These are phyloP conservation scores for Xylaria sp. DNA, from an alignment of 2,329 filamentous ascomycete species.

Conservation along the genomic window DNA sequence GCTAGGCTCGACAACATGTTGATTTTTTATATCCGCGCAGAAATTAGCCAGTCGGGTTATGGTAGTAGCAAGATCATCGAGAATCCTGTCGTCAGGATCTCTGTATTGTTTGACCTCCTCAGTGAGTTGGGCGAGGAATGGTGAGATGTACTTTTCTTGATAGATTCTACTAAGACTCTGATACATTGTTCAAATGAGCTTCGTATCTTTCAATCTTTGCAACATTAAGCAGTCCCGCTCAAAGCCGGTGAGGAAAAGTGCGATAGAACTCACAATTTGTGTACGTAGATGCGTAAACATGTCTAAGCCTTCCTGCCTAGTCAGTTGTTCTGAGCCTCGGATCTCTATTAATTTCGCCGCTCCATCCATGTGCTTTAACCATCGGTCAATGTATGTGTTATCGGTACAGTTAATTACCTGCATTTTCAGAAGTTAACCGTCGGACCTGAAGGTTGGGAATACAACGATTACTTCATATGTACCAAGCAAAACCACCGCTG, in stretches of 20 bases:
- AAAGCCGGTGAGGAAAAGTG: neutral
- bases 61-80: constrained; percentile 7
- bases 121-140: constrained; percentile 7
- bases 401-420: constrained; percentile 13
- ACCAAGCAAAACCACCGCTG: constrained; percentile 10
- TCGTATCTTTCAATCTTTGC: neutral
- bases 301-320: constrained; percentile 6
- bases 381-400: constrained; percentile 9
- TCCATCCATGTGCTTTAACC: constrained; percentile 10
- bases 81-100: constrained; percentile 2
- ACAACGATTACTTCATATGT: constrained; percentile 12
- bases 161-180: constrained; percentile 13
- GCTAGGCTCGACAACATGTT: neutral
- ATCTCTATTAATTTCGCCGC: constrained; percentile 7
- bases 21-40: constrained; percentile 10
- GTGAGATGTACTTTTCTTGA: constrained; percentile 1
- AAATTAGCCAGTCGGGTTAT: neutral
- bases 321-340: constrained; percentile 5
- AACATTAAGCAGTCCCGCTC: neutral
- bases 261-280: constrained; percentile 7
- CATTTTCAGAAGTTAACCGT: neutral
- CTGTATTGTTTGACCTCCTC: constrained; percentile 9
- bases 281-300: constrained; percentile 16
- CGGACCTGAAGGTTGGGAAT: neutral
- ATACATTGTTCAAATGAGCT: constrained; percentile 1